Conservation (phyloP, 164 flowering plant genomes). For the Macadamia integrifolia region DNA sequence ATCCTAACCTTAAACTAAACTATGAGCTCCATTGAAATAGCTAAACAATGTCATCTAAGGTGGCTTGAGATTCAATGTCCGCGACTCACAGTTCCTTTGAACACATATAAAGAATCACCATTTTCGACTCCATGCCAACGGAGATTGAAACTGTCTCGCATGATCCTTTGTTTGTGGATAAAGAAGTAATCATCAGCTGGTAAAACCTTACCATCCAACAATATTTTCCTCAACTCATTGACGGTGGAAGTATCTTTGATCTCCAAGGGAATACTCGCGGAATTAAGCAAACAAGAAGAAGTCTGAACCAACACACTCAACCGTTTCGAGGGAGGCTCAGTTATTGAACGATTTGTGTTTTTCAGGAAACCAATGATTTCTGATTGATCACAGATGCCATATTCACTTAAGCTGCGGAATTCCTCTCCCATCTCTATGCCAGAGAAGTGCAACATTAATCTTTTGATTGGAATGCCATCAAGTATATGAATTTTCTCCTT, state of each 20-base stretch:
- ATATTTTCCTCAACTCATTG: conserved; percentile 39
- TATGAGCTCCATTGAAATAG: too few relatives aligned
- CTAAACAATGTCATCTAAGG: too few relatives aligned
- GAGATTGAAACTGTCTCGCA: conserved; percentile 61
- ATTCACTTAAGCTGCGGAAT: conserved; percentile 48
- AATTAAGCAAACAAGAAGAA: conserved; percentile 48
- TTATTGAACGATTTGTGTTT: conserved; percentile 16
- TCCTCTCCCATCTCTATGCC: conserved; percentile 63
- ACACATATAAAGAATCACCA: conserved; percentile 68
- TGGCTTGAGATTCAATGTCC: background rate
- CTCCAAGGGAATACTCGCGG: conserved; percentile 51
- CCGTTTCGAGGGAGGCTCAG: conserved; percentile 32
- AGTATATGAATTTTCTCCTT: conserved; percentile 73
- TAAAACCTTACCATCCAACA: conserved; percentile 41
- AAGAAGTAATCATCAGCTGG: conserved; percentile 79
- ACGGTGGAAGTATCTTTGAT: conserved; percentile 49
- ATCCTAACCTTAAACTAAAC: too few relatives aligned
- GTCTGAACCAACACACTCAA: conserved; percentile 54
- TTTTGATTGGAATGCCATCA: conserved; percentile 51
- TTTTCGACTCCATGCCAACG: conserved; percentile 77
- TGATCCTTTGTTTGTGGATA: conserved; percentile 80
- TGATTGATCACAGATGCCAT: conserved; percentile 45
- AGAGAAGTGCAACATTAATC: conserved; percentile 37
- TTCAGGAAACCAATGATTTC: conserved; percentile 51
- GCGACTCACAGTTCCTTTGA: conserved; percentile 59